phyloP scores from a whole-genome alignment of 2,329 filamentous ascomycete species.

The Fusarium albosuccineum region DNA sequence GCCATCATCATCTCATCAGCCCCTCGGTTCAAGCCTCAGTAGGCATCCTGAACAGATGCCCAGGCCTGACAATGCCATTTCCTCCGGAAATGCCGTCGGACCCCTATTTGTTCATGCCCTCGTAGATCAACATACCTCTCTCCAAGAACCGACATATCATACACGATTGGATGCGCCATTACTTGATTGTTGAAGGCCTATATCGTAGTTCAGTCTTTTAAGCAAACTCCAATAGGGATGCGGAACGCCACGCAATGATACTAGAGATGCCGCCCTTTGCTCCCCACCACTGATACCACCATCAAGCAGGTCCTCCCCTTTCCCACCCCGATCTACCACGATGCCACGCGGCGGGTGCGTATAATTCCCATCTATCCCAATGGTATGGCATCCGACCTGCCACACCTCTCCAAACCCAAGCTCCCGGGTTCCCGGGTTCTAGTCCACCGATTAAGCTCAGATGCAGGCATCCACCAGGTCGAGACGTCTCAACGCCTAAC shows the following conservation, averaged over 20 bases:
- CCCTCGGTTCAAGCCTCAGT: not conserved
- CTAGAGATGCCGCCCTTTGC: slow-evolving; percentile 31
- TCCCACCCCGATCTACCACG: slow-evolving; percentile 17
- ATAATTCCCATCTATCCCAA: slow-evolving; percentile 16
- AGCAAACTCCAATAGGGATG: slow-evolving; percentile 24
- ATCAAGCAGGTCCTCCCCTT: slow-evolving; percentile 16
- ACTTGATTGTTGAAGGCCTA: slow-evolving; percentile 6
- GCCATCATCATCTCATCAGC: not conserved
- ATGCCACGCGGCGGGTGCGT: slow-evolving; percentile 24
- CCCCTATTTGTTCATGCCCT: not conserved
- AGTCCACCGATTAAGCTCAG: slow-evolving; percentile 6
- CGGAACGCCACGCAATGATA: slow-evolving; percentile 32
- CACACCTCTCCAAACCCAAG: slow-evolving; percentile 19
- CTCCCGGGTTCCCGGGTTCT: slow-evolving; percentile 25
- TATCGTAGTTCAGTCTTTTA: slow-evolving; percentile 31
- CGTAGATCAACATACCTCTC: too few relatives aligned
- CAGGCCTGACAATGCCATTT: not conserved
- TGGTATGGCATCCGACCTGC: slow-evolving; percentile 4
- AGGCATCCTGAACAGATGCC: not conserved
- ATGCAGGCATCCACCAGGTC: not conserved
- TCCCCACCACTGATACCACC: slow-evolving; percentile 32
- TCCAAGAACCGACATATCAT: too few relatives aligned
- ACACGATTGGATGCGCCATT: slow-evolving; percentile 19
- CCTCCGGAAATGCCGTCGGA: not conserved
- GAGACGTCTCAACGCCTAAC: not conserved